These are phyloP conservation scores for Eucalyptus lansdowneana DNA, from an alignment of 345 rosid species.

Conservation along the genomic window DNA sequence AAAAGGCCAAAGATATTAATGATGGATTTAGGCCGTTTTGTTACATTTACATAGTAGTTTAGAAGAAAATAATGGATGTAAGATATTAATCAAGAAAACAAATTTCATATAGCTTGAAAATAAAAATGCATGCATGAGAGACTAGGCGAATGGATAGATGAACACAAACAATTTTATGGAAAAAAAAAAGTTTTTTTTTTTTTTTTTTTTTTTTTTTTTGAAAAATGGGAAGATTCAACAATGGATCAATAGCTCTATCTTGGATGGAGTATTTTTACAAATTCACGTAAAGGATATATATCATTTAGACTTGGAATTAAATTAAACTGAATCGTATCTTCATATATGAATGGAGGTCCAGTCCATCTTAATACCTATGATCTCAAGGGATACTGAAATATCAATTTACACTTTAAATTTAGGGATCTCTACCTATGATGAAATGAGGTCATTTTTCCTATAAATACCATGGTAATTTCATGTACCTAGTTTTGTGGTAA, in stretches of 20 bases:
- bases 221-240: neutral
- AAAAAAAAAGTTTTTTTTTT: neutral
- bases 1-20: neutral
- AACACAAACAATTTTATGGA: neutral
- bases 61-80: no score
- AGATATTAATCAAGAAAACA: neutral
- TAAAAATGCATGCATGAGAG: neutral
- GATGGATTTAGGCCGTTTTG: no score
- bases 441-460: neutral
- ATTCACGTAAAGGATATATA: neutral
- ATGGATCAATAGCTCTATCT: neutral
- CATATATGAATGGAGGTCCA: neutral
- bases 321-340: neutral
- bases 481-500: neutral
- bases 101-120: neutral
- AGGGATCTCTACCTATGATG: neutral
- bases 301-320: neutral
- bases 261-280: neutral
- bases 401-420: neutral
- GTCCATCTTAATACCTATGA: neutral
- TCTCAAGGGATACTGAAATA: neutral
- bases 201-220: neutral
- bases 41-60: no score
- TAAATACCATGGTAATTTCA: neutral
- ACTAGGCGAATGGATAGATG: neutral